phyloP scores from a whole-genome alignment of 768 basidiomycete genomes.

The Dentipellis fragilis region DNA sequence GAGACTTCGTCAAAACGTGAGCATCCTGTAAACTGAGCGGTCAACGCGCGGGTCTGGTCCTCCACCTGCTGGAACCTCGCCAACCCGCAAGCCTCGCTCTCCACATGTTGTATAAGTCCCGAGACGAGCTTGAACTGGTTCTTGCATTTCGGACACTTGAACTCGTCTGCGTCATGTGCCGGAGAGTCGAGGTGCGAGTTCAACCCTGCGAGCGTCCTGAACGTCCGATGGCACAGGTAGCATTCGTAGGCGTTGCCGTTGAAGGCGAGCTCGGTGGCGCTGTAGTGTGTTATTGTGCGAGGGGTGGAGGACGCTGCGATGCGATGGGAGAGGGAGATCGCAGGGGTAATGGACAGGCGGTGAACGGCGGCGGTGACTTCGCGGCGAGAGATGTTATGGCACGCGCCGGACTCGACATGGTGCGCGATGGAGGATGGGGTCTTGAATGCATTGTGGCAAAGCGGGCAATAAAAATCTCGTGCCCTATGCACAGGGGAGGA shows the following conservation, averaged over 20 bases:
- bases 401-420: slow-evolving; percentile 31
- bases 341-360: slow-evolving; percentile 22
- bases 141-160: slow-evolving; percentile 33
- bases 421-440: slow-evolving; percentile 26
- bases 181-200: slow-evolving; percentile 60
- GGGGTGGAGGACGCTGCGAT: slow-evolving; percentile 9
- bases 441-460: slow-evolving; percentile 25
- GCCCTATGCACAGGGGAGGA: slow-evolving; percentile 15
- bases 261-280: slow-evolving; percentile 29
- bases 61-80: slow-evolving; percentile 23
- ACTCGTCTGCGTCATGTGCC: slow-evolving; percentile 18
- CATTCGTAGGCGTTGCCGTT: slow-evolving; percentile 46
- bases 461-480: slow-evolving; percentile 21
- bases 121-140: slow-evolving; percentile 27
- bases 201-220: slow-evolving; percentile 31
- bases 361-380: slow-evolving; percentile 28
- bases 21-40: slow-evolving; percentile 18
- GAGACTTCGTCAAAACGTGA: slow-evolving; percentile 8
- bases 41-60: slow-evolving; percentile 19
- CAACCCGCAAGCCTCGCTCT: slow-evolving; percentile 29
- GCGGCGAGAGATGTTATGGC: slow-evolving; percentile 24
- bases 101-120: slow-evolving; percentile 34
- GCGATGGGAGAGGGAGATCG: slow-evolving; percentile 26
- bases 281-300: neutral
- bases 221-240: slow-evolving; percentile 43